phyloP scores from a whole-genome alignment of 2,329 filamentous ascomycete species.

The Pleurostoma richardsiae region DNA sequence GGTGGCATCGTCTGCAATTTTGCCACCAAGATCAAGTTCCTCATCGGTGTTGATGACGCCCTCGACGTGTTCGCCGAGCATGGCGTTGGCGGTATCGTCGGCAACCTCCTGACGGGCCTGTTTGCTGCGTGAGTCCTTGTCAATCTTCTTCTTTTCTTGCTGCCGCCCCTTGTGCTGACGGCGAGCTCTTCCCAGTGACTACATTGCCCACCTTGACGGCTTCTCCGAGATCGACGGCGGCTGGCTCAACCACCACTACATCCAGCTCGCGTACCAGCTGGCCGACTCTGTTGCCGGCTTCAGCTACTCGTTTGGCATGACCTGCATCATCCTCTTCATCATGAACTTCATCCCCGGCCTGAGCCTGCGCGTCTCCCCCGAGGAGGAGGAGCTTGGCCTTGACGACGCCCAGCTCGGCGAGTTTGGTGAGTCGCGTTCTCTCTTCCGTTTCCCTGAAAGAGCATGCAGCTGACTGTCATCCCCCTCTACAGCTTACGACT shows the following conservation, averaged over 20 bases:
- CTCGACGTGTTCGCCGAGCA: conserved; percentile 92
- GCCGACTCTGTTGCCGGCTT: conserved; percentile 62
- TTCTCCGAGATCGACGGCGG: conserved; percentile 53
- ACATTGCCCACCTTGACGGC: conserved; percentile 71
- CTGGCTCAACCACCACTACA: conserved; percentile 67
- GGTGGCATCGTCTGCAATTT: conserved; percentile 73
- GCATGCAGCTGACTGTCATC: too few species aligned
- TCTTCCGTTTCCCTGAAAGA: too few species aligned
- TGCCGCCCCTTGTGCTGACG: background rate
- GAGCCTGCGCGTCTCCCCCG: conserved; percentile 60
- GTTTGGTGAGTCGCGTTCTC: conserved; percentile 42
- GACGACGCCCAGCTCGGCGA: conserved; percentile 77
- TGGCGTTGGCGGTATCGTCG: conserved; percentile 76
- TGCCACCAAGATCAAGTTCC: conserved; percentile 74
- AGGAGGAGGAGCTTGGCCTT: conserved; percentile 64
- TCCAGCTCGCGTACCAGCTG: conserved; percentile 67
- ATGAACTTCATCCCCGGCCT: conserved; percentile 69
- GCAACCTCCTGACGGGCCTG: conserved; percentile 72
- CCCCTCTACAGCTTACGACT: conserved; percentile 56
- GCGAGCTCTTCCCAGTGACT: conserved; percentile 39
- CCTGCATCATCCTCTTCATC: conserved; percentile 63
- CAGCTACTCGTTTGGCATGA: conserved; percentile 62
- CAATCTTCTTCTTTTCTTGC: too few species aligned
- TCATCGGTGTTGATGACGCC: conserved; percentile 75
- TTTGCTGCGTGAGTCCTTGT: conserved; percentile 58